These are phyloP conservation scores for Diplodia sapinea DNA, from an alignment of 2,329 filamentous ascomycete species.

Conservation along the genomic window DNA sequence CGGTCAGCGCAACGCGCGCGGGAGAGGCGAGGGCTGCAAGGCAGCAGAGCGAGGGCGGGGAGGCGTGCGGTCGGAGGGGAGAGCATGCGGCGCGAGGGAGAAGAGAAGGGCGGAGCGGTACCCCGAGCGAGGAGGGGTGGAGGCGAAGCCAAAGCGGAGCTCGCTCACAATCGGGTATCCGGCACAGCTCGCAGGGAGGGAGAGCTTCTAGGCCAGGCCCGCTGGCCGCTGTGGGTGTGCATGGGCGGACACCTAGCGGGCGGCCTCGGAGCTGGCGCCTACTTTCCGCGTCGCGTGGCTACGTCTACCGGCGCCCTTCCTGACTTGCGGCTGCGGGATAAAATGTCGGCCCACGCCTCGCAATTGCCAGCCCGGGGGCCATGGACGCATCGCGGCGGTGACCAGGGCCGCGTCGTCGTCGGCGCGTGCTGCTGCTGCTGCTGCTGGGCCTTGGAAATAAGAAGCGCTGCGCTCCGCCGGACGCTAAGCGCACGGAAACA, in stretches of 20 bases:
- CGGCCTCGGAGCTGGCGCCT: conserved; percentile 15
- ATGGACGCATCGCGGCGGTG: neutral
- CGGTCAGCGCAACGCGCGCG: conserved; percentile 16
- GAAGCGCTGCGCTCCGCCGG: neutral
- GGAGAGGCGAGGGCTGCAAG: conserved; percentile 1
- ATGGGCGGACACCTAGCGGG: conserved; percentile 3
- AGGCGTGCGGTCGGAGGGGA: conserved; percentile 10
- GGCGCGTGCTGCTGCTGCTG: neutral
- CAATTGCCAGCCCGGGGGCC: neutral
- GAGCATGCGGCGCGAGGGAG: conserved; percentile 21
- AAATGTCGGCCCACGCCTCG: conserved; percentile 7
- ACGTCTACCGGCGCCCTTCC: neutral
- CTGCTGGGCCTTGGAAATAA: conserved; percentile 1
- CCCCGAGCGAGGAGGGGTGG: conserved; percentile 27
- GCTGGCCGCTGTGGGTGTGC: conserved; percentile 15
- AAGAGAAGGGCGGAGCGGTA: conserved; percentile 32
- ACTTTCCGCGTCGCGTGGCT: conserved; percentile 20
- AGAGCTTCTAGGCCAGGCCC: conserved; percentile 16
- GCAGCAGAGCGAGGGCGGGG: conserved; percentile 1
- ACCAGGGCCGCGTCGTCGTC: neutral
- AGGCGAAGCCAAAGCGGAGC: conserved; percentile 18
- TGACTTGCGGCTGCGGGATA: neutral
- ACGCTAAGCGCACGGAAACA: conserved; percentile 22
- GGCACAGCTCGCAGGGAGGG: conserved; percentile 25
- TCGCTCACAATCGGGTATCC: conserved; percentile 22